Conservation (phyloP, 345 rosid species). For the Raphanus raphanistrum region DNA sequence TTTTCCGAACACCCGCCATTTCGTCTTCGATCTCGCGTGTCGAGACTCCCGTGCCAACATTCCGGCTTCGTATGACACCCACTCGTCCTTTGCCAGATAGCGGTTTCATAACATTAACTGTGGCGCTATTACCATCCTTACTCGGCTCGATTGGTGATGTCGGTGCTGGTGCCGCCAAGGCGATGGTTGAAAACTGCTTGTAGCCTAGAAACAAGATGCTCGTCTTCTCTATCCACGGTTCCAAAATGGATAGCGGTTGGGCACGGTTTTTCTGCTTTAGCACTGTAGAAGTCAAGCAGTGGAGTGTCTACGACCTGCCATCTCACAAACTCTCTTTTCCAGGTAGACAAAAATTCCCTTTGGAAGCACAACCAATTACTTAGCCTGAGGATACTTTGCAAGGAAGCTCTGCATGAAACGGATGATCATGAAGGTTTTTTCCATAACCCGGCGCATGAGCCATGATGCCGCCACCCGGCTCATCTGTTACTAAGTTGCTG, state of each 20-base stretch:
- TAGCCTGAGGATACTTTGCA: constrained; percentile 83
- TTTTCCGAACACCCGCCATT: too few species aligned
- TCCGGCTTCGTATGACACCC: too few species aligned
- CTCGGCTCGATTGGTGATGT: not conserved
- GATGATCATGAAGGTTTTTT: constrained; percentile 93
- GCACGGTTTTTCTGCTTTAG: constrained; percentile 71
- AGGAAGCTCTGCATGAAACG: constrained; percentile 33
- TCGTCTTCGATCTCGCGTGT: too few species aligned
- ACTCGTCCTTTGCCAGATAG: too few species aligned
- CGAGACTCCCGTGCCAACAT: too few species aligned
- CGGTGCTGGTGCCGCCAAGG: constrained; percentile 48
- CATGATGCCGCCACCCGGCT: constrained; percentile 91
- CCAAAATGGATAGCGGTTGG: constrained; percentile 71
- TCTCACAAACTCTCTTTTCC: constrained; percentile 81
- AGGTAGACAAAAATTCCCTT: constrained; percentile 78
- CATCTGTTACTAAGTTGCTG: constrained; percentile 70
- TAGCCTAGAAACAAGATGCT: constrained; percentile 91
- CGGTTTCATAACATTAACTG: too few species aligned
- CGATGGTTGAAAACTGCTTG: constrained; percentile 82
- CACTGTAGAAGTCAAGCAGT: constrained; percentile 68
- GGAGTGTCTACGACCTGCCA: constrained; percentile 95
- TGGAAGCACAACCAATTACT: constrained; percentile 83
- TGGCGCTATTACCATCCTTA: too few species aligned
- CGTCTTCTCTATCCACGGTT: constrained; percentile 74
- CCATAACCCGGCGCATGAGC: constrained; percentile 99